A percentile compares a stretch with the other conserved stretches of the same genome.
phyloP scores from a whole-genome alignment of 768 basidiomycete species.

The Leccinum truebloodii region DNA sequence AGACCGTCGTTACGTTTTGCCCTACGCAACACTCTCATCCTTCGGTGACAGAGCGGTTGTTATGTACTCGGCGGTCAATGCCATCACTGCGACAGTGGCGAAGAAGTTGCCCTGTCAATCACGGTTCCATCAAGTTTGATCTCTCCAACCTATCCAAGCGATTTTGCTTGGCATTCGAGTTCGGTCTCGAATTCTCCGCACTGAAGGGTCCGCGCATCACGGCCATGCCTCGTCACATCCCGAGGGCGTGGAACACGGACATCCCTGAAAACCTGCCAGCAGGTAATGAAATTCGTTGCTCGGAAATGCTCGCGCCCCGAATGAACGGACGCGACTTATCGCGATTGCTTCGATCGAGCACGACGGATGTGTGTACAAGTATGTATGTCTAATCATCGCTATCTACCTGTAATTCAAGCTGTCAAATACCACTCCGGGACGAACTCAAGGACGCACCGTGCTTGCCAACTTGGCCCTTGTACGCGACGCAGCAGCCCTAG shows the following conservation, averaged over 20 bases:
- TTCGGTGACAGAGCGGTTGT: background rate
- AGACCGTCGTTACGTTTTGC: background rate
- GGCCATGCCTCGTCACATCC: background rate
- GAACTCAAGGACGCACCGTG: conserved; percentile 32
- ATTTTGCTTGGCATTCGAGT: background rate
- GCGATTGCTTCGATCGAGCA: background rate
- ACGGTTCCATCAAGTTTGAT: background rate
- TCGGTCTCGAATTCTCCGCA: background rate
- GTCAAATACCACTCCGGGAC: background rate
- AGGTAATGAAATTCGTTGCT: background rate
- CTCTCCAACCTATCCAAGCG: background rate
- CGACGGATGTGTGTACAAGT: background rate
- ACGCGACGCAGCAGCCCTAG: conserved; percentile 67
- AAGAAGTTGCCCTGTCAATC: conserved; percentile 1
- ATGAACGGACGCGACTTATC: background rate
- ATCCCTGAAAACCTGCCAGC: background rate
- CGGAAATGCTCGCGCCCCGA: background rate
- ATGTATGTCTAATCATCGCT: conserved; percentile 28
- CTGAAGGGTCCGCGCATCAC: background rate
- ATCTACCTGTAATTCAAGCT: conserved; percentile 19
- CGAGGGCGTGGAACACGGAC: background rate
- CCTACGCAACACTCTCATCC: background rate
- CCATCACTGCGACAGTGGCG: background rate
- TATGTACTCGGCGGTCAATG: background rate
- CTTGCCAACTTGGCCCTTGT: conserved; percentile 63